Base-by-base conservation (phyloP, 495 filamentous ascomycete species). In the Penicillium pulvis region DNA sequence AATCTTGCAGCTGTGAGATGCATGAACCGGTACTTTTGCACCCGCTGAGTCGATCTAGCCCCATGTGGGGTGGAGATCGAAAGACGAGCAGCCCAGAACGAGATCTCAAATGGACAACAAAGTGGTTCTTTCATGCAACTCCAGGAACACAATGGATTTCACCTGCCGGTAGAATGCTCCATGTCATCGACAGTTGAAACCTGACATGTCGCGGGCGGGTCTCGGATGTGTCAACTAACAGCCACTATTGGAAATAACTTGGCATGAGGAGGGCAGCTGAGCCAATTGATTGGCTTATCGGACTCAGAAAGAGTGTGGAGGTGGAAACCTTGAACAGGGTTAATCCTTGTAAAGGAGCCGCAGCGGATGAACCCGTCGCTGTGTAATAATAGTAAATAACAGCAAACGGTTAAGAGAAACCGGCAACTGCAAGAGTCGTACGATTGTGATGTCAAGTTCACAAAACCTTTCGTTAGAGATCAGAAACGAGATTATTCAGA, bases 21-120 rank as follows among this genome's bases (percentile, higher is more conserved):
- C 66, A 69, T 62, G 64, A 70, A 69, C 51, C 8, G 42, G 59
- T 61, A 63, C 57, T 65, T 65, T 59, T 56, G 57, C 46, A 46
- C 28, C 5, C 48, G 31, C 33, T 60, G 47, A 11, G 51, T 48
- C 12, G 35, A 54, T 58, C 62, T 60, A 58, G 47, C 9, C 50
- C 31, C 47, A 49, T 52, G 55, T 49, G 33, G 31, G 19, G 55
- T 44, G 51, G 11, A 53, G 42, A 48, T 53, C 53, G 35, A 30
- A 54, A 6, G 20, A 52, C 19, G 36, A 60, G n/a, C 4, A 43
- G 8, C 39, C 14, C 20, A 54, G 41, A 24, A 35, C 8, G 19
- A 39, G 11, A 30, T 28, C 31, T 47, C 26, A n/a, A 35, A 36
- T 31, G 28, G 53, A 39, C 23, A 39, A 33, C 17, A 20, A 1